phyloP scores from a whole-genome alignment of 169 alveolate species.

The Cryptosporidium sp. region DNA sequence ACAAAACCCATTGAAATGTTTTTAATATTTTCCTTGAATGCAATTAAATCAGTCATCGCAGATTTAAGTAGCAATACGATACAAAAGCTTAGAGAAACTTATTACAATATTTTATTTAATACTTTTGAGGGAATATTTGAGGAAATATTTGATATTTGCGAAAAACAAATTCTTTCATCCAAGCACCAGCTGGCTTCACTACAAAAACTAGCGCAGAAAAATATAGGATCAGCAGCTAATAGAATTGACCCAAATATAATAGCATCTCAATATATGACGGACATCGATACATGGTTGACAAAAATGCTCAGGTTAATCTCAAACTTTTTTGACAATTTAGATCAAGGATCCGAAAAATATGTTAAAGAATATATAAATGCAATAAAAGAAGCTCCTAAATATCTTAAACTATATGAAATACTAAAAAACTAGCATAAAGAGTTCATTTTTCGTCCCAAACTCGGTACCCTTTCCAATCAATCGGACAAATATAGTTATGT shows the following conservation, averaged over 20 bases:
- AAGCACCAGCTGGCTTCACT: conserved; percentile 44
- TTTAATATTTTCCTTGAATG: conserved; percentile 48
- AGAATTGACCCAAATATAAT: conserved; percentile 40
- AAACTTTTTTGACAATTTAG: conserved; percentile 3
- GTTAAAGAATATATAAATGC: not conserved
- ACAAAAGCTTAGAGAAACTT: conserved; percentile 12
- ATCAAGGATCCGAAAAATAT: not conserved
- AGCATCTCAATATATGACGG: conserved; percentile 29
- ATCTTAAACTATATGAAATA: conserved; percentile 9
- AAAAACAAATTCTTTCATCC: conserved; percentile 56
- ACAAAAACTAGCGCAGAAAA: conserved; percentile 42
- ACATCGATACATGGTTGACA: conserved; percentile 29
- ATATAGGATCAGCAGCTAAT: conserved; percentile 41
- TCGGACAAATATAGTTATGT: conserved; percentile 83
- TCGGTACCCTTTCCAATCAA: conserved; percentile 91
- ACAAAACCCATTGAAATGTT: conserved; percentile 47
- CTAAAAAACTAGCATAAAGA: not conserved
- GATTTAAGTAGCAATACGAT: conserved; percentile 1
- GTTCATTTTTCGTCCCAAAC: conserved; percentile 65
- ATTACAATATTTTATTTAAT: not conserved
- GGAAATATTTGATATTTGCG: conserved; percentile 27
- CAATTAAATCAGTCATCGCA: conserved; percentile 25
- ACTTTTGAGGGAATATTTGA: conserved; percentile 9
- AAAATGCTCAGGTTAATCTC: conserved; percentile 1
- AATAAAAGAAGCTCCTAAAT: conserved; percentile 17